Percentiles rank a stretch among this genome's conserved stretches.
These are phyloP conservation scores for Neurospora sp. DNA, from an alignment of 495 filamentous ascomycete species.

Conservation along the genomic window DNA sequence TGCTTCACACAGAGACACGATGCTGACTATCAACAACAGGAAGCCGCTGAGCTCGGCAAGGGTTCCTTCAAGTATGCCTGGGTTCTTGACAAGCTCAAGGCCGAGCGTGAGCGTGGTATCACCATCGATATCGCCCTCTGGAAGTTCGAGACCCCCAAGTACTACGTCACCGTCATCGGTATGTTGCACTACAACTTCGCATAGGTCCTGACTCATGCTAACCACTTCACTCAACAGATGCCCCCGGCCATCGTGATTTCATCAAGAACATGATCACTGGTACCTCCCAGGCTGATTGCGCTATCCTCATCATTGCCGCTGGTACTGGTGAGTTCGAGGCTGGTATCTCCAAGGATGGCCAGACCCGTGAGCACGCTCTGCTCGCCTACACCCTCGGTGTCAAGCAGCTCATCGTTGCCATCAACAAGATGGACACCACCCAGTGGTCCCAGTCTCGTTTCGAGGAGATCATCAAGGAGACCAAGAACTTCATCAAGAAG, in stretches of 20 bases:
- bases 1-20: background rate
- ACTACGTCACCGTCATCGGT: conserved; percentile 99
- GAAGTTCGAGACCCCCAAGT: conserved; percentile 99
- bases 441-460: conserved; percentile 94
- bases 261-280: conserved; percentile 99
- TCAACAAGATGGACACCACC: conserved; percentile 99
- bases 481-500: conserved; percentile 99
- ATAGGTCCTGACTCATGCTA: background rate
- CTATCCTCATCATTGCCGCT: conserved; percentile 99
- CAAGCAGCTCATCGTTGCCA: conserved; percentile 98
- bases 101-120: conserved; percentile 99
- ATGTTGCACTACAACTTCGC: conserved; percentile 23
- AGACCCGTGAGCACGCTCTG: conserved; percentile 99
- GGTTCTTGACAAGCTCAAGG: conserved; percentile 99
- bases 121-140: conserved; percentile 99
- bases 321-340: conserved; percentile 99
- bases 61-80: conserved; percentile 99
- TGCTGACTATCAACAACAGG: conserved; percentile 44
- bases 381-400: conserved; percentile 99
- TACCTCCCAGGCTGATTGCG: conserved; percentile 99
- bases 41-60: conserved; percentile 99
- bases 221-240: conserved; percentile 46
- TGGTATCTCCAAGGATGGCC: conserved; percentile 99
- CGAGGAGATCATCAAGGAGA: conserved; percentile 99
- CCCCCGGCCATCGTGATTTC: conserved; percentile 99